phyloP scores from a whole-genome alignment of 495 filamentous ascomycete genomes.

The Penicillium psychrofluorescens region DNA sequence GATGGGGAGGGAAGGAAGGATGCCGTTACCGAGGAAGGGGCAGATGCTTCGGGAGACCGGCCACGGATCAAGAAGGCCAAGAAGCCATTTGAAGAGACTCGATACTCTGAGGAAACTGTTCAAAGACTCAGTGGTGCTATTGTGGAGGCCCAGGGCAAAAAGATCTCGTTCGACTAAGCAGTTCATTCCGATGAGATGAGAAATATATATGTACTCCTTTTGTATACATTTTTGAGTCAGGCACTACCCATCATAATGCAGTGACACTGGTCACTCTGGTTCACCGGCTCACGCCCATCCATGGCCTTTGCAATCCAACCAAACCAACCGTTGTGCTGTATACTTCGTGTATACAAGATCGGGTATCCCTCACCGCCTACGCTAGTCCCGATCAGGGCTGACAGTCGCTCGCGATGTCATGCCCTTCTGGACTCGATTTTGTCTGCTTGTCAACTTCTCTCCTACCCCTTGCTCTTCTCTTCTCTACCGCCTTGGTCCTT shows the following conservation, averaged over 20 bases:
- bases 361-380: slow-evolving; percentile 16
- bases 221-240: not conserved
- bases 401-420: slow-evolving; percentile 28
- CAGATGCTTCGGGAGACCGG: slow-evolving; percentile 15
- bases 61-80: slow-evolving; percentile 19
- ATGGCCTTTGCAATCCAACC: not conserved
- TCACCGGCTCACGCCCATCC: too few species aligned
- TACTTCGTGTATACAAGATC: not conserved
- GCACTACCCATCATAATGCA: too few species aligned
- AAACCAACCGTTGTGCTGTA: not conserved
- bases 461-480: slow-evolving; percentile 15
- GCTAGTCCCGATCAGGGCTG: slow-evolving; percentile 24
- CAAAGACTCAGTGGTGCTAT: slow-evolving; percentile 66
- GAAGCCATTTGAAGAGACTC: slow-evolving; percentile 25
- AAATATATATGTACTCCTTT: not conserved
- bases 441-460: slow-evolving; percentile 9
- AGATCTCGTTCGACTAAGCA: slow-evolving; percentile 69
- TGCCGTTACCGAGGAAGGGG: slow-evolving; percentile 16
- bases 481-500: slow-evolving; percentile 1
- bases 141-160: slow-evolving; percentile 74
- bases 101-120: slow-evolving; percentile 37
- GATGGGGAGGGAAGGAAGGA: slow-evolving; percentile 38
- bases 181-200: too few species aligned
- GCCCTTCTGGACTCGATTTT: slow-evolving; percentile 10
- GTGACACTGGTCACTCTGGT: too few species aligned